Evolutionary conservation across 108 stramenopile species (phyloP), one percentile per base, ranked within the genome.

Genomic region (Mediolabrus comicus): DNA sequence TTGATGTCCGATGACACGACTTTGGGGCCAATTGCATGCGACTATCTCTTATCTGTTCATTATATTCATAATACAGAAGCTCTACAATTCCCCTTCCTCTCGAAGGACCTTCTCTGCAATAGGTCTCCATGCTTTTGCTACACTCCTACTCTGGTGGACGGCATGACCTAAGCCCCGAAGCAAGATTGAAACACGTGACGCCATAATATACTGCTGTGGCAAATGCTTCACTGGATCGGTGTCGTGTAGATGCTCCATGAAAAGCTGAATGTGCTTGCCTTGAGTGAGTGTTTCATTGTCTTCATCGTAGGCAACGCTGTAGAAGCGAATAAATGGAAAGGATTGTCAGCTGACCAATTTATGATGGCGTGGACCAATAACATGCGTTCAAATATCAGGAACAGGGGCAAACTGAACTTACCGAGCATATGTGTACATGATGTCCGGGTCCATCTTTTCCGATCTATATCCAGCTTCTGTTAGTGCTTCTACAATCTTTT

Each of bases 201-300:
- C 83, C 92, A 93, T 86, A 9, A 93, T 70, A 31, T 87, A 87
- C n/a, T 86, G 80, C 32, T 73, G 80, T 29, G 90, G 90, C 3
- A 91, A 55, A 25, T 80, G 53, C 10, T 84, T 75, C 16, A 91
- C 84, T 2, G 90, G 89, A 62, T 94, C 92, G 43, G 59, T 53
- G 16, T 73, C 72, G 63, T 91, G 82, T 25, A 94, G 55, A 34
- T 87, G 67, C 54, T 94, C 92, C 88, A 94, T 85, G 43, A 88
- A 94, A 4, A 91, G 16, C 65, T 94, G 92, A 64, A 94, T 87
- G 67, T 94, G 90, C 46, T 83, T 73, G 2, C 90, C 90, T n/a
- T 83, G 72, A 0, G 85, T 86, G 24, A 91, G 34, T 46, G 86
- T 75, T 36, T 69, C 77, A 38, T 83, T 87, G 66, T 90, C 86